Evolutionary conservation across 331 rosid species (phyloP), one percentile per base, ranked within the genome.

Genomic region (Prunus yedoensis): DNA sequence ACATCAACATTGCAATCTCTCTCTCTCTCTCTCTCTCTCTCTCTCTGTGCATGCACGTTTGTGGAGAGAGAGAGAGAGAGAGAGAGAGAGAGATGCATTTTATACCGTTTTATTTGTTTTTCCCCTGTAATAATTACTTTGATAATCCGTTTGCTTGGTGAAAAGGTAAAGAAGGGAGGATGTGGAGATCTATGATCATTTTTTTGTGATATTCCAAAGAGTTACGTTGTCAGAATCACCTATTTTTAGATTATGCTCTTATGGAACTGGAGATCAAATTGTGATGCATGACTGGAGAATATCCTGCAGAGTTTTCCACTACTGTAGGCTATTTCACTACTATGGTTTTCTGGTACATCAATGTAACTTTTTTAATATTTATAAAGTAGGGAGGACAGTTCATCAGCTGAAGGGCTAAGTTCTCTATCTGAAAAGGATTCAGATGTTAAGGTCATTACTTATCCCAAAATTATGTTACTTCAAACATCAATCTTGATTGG

Each of bases 381-480:
- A 57, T 58, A 75, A 68, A 77, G 63, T 49, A 90, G 97, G 91
- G 90, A 84, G 51, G 82, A 78, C 62, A 83, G 77, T 18, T 63
- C 79, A 61, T 81, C 82, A 69, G 79, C 76, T 16, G 90, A 84
- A 70, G 84, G 75, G 76, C 62, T 25, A 72, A 76, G 78, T 76
- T 71, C 87, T 60, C 76, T 73, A 76, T 64, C 77, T 17, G 76
- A 78, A 71, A 53, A 79, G 71, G 80, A 71, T 74, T 74, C 81
- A 65, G 82, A 90, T 77, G 71, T 67, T 70, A 83, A 87, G 98
- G 98, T 94, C 64, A 69, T 69, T 56, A 30, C 77, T 57, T 73
- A 38, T 21, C 17, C 27, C 32, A 9, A 8, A 52, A 53, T 35
- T 5, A 51, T 52, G 68, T 16, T 51, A 47, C 51, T 17, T 41